phyloP scores from a whole-genome alignment of 2,329 filamentous ascomycete species.

The Orbilia oligospora region DNA sequence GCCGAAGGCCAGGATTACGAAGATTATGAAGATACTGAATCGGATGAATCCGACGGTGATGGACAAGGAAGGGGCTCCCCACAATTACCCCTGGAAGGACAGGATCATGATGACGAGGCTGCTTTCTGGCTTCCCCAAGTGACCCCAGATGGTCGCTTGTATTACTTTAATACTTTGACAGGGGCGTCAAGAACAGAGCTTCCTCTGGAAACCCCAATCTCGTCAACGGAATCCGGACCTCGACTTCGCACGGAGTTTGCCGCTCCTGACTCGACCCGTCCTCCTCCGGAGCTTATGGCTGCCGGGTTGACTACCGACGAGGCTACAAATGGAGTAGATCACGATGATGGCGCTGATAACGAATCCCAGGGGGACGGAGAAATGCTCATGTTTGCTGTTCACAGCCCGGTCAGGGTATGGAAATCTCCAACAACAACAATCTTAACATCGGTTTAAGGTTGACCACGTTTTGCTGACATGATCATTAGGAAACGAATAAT shows the following conservation, averaged over 20 bases:
- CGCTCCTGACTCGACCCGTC: slow-evolving; percentile 89
- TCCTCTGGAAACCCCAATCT: slow-evolving; percentile 89
- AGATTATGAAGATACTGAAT: slow-evolving; percentile 72
- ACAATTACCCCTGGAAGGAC: slow-evolving; percentile 76
- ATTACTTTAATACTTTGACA: slow-evolving; percentile 98
- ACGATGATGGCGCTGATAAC: slow-evolving; percentile 85
- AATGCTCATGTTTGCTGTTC: slow-evolving; percentile 63
- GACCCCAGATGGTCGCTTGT: slow-evolving; percentile 90
- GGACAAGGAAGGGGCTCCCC: slow-evolving; percentile 71
- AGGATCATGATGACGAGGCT: slow-evolving; percentile 79
- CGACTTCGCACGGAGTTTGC: slow-evolving; percentile 88
- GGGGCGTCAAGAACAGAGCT: slow-evolving; percentile 95
- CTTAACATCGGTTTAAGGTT: slow-evolving; percentile 75
- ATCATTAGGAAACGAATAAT: slow-evolving; percentile 40
- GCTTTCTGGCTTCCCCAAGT: slow-evolving; percentile 99
- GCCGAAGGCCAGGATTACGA: slow-evolving; percentile 79
- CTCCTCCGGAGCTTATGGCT: slow-evolving; percentile 91
- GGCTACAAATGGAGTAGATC: slow-evolving; percentile 61
- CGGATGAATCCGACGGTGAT: slow-evolving; percentile 70
- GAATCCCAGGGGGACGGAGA: slow-evolving; percentile 75
- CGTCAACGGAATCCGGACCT: slow-evolving; percentile 84
- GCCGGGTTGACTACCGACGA: slow-evolving; percentile 82
- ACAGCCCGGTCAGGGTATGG: slow-evolving; percentile 62
- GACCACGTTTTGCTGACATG: slow-evolving; percentile 76
- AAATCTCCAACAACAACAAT: slow-evolving; percentile 76